Conservation (phyloP, 257 asterid species). For the Cordia subcordata region DNA sequence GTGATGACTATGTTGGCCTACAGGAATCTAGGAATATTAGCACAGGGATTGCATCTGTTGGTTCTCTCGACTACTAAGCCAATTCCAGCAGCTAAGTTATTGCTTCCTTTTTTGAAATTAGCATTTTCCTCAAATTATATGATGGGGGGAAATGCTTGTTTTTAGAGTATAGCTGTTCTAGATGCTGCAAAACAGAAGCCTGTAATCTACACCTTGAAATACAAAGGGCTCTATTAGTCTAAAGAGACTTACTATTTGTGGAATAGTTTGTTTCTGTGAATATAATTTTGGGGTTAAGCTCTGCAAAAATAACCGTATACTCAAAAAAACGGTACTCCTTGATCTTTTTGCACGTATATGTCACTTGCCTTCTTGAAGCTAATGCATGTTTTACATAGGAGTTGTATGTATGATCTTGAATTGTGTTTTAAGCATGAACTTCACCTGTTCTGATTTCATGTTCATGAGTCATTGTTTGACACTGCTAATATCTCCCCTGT, state of each 20-base stretch:
- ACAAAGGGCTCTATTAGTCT: background rate
- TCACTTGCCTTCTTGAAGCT: no score
- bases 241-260: background rate
- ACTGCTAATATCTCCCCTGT: no score
- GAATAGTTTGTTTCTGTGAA: background rate
- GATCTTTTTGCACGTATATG: no score
- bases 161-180: background rate
- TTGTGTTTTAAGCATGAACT: no score
- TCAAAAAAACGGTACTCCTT: no score
- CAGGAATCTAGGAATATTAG: conserved; percentile 46
- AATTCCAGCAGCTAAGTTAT: background rate
- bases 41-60: conserved; percentile 50
- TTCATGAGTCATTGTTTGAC: no score
- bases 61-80: conserved; percentile 48
- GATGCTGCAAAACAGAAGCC: background rate
- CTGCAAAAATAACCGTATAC: background rate
- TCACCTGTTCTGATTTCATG: no score
- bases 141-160: background rate
- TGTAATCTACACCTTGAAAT: background rate
- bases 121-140: background rate
- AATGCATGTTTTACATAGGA: no score
- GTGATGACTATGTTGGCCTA: conserved; percentile 40
- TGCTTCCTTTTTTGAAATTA: background rate
- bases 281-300: background rate
- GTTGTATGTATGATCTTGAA: no score